These are phyloP conservation scores for Cadophora sp. DNA, from an alignment of 2,329 filamentous ascomycete genomes.

Conservation along the genomic window DNA sequence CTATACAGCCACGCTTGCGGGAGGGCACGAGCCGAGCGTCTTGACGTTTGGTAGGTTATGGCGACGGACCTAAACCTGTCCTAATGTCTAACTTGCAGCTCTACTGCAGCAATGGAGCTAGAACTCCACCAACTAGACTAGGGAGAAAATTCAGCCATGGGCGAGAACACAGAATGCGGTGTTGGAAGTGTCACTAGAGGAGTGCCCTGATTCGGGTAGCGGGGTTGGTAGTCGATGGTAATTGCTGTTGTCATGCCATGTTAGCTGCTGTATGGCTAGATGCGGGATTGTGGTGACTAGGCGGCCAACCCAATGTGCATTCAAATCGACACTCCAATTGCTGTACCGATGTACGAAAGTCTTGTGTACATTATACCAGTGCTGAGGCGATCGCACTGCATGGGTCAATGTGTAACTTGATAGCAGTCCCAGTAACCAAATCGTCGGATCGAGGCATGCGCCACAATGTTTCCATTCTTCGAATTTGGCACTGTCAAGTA, in stretches of 20 bases:
- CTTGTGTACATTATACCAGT: neutral
- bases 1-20: constrained; percentile 7
- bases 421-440: neutral
- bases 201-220: neutral
- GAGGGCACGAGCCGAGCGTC: constrained; percentile 6
- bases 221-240: neutral
- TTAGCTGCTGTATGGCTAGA: neutral
- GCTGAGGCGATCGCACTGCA: neutral
- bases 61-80: neutral
- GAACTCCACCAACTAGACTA: neutral
- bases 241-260: neutral
- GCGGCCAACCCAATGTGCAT: neutral
- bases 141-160: neutral
- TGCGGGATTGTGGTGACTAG: neutral
- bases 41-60: neutral
- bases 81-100: neutral
- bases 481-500: neutral
- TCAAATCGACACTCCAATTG: neutral
- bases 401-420: constrained; percentile 9
- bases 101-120: constrained; percentile 1
- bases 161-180: neutral
- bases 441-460: neutral
- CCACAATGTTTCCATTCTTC: neutral
- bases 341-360: neutral
- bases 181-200: neutral